A percentile compares a stretch with the other conserved stretches of the same genome.
Evolutionary conservation across 441 rosid species (phyloP).

Genomic region (Pelargonium australe): DNA sequence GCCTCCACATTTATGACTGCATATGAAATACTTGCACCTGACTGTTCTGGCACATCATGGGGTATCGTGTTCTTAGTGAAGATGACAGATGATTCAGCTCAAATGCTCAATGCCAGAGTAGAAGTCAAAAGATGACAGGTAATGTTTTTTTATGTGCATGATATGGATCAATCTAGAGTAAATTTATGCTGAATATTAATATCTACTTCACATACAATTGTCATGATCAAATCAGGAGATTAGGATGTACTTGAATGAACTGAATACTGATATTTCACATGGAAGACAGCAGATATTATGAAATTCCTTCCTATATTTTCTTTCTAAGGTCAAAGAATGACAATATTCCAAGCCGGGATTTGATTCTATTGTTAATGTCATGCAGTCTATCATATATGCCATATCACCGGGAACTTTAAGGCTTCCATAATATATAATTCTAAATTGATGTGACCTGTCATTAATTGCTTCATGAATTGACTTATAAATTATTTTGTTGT

Average conservation of each 20-base stretch:
- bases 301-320: not conserved
- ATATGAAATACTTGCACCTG: not conserved
- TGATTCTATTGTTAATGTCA: not conserved
- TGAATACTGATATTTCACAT: not conserved
- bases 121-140: not conserved
- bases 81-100: not conserved
- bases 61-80: constrained; percentile 32
- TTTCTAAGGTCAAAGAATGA: not conserved
- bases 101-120: not conserved
- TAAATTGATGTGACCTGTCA: not conserved
- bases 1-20: constrained; percentile 10
- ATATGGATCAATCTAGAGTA: not conserved
- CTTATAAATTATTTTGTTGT: not conserved
- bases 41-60: constrained; percentile 23
- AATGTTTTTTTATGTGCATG: not conserved
- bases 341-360: not conserved
- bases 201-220: not conserved
- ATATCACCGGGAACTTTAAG: not conserved
- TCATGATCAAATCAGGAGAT: not conserved
- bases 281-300: not conserved
- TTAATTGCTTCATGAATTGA: not conserved
- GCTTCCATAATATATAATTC: not conserved
- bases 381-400: not conserved
- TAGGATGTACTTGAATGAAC: not conserved
- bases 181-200: not conserved